These are phyloP conservation scores for Zymoseptoria pseudotritici DNA, from an alignment of 2,329 filamentous ascomycete species.

Conservation along the genomic window DNA sequence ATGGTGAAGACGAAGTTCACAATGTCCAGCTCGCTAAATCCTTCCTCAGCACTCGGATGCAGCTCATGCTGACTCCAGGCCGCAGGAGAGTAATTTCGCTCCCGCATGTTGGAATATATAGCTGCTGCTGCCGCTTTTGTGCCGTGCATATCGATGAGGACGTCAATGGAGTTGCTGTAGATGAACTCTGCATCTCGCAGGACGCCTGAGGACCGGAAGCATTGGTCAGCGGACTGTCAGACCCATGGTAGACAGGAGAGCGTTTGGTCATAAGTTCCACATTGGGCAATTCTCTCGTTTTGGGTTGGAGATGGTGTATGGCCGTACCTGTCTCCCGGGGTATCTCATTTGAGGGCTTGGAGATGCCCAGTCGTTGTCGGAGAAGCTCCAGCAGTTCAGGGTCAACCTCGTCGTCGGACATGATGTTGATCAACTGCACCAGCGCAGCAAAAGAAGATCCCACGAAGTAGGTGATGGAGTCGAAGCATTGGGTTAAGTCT, in stretches of 20 bases:
- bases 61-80: constrained; percentile 85
- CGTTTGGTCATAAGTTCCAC: background rate
- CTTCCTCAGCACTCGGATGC: constrained; percentile 58
- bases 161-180: constrained; percentile 87
- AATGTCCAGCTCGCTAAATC: constrained; percentile 25
- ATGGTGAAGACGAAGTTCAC: constrained; percentile 94
- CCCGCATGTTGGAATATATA: constrained; percentile 76
- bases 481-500: too few relatives aligned
- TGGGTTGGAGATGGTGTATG: background rate
- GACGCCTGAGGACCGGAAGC: constrained; percentile 58
- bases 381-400: constrained; percentile 80
- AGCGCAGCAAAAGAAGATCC: background rate
- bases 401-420: constrained; percentile 91
- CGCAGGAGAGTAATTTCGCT: constrained; percentile 72
- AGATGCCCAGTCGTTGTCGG: constrained; percentile 61
- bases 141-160: constrained; percentile 74
- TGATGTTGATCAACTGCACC: constrained; percentile 33
- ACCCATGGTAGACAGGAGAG: background rate
- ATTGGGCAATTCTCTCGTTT: background rate
- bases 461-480: background rate
- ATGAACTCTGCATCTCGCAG: constrained; percentile 77
- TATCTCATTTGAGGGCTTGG: constrained; percentile 18
- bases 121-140: constrained; percentile 74
- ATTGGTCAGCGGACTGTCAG: constrained; percentile 31
- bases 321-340: constrained; percentile 26